phyloP scores from a whole-genome alignment of 768 basidiomycete genomes.

The Suillus subaureus region DNA sequence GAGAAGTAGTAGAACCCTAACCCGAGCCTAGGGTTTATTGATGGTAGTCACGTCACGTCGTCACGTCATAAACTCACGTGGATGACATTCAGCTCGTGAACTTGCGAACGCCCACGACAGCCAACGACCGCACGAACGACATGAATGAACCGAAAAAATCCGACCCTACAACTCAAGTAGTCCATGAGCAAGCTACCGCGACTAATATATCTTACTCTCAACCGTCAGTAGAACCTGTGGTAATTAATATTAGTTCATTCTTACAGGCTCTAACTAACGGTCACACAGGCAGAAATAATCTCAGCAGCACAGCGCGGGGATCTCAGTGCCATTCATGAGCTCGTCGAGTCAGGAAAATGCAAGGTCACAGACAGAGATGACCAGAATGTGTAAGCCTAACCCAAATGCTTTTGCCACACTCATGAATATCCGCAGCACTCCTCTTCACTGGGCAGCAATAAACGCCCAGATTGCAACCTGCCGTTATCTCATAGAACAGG shows the following conservation, averaged over 20 bases:
- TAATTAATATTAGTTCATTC: conserved; percentile 11
- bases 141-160: conserved; percentile 35
- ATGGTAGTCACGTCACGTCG: conserved; percentile 16
- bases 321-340: conserved; percentile 57
- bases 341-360: conserved; percentile 73
- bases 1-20: conserved; percentile 29
- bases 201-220: conserved; percentile 28
- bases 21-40: conserved; percentile 30
- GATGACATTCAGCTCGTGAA: conserved; percentile 12
- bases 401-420: background rate
- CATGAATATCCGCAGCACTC: conserved; percentile 46
- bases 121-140: conserved; percentile 19
- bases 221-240: conserved; percentile 24
- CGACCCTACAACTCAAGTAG: conserved; percentile 31
- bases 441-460: conserved; percentile 98
- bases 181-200: conserved; percentile 30
- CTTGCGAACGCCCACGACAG: conserved; percentile 18
- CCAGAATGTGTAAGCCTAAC: conserved; percentile 65
- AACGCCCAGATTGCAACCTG: conserved; percentile 93
- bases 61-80: conserved; percentile 3
- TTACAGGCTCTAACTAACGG: conserved; percentile 9
- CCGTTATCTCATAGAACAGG: conserved; percentile 84
- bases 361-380: conserved; percentile 79
- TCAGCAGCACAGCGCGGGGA: conserved; percentile 89
- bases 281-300: conserved; percentile 64